Base-by-base conservation (phyloP, 768 basidiomycete genomes). In the Phylloporus arenicola region DNA sequence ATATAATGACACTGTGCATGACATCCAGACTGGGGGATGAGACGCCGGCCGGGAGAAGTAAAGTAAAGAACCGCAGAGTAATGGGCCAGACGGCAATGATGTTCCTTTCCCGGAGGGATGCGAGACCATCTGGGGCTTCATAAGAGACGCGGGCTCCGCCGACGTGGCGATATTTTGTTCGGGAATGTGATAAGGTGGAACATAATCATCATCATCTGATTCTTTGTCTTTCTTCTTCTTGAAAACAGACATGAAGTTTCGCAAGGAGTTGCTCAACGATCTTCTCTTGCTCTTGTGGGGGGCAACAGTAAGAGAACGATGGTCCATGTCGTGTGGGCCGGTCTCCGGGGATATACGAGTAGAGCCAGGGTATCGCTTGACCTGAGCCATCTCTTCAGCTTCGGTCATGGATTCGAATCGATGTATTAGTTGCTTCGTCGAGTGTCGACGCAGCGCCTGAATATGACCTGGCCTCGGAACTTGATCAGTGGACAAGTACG, bases 261-360 rank as follows among this genome's bases (percentile, higher is more conserved):
- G 75, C 54, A 87, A 68, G 16, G 84, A 86, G 62, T 79, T 79
- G 20, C 83, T 77, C 44, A 87, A 68, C 5, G 81, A 84, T 9
- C 68, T 64, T 44, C 64, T 65, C 60, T 76, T 82, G 52, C 70
- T 74, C 51, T 73, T 75, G 56, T 68, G 65, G 13, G 59, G 39
- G 8, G 40, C 48, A 25, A 59, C 45, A 8, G 53, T 34, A 40
- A 57, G 57, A 39, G 58, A 63, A 38, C 54, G 55, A 50, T 43
- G 57, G 17, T 47, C 31, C 22, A 39, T 27, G 29, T 53, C 54
- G 43, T 50, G 58, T 43, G 56, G 48, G 25, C 53, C 48, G 31
- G 41, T 37, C 30, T 49, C 54, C 13, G 54, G 54, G 17, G 64
- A 58, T 52, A 50, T n/a, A 6, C 48, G 59, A 38, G 48, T 45